Evolutionary conservation across 2,329 filamentous ascomycete species (phyloP).

Genomic region (Incumbomyces lentus): DNA sequence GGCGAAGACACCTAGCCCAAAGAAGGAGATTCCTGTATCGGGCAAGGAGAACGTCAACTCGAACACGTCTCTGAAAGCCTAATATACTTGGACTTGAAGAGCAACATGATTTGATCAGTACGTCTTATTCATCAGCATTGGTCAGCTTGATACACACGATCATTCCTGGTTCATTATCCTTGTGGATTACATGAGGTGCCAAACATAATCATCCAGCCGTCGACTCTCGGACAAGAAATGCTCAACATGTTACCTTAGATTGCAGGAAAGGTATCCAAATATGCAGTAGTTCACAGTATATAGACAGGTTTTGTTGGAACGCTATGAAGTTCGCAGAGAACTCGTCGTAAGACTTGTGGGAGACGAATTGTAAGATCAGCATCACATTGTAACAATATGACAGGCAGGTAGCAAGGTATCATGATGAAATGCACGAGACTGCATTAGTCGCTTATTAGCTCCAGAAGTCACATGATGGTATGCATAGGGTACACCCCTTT

Average conservation of each 20-base stretch:
- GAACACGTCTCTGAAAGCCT: conserved; percentile 22
- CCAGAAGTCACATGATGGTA: no score
- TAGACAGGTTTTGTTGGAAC: neutral
- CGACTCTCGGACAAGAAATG: neutral
- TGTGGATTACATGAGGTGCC: conserved; percentile 1
- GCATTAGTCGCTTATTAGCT: no score
- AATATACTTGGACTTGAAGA: conserved; percentile 8
- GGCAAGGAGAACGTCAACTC: conserved; percentile 29
- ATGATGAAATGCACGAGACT: no score
- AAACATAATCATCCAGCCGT: conserved; percentile 1
- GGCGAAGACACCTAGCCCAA: conserved; percentile 31
- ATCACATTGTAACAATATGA: neutral
- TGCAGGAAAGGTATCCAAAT: conserved; percentile 1
- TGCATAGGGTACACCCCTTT: no score
- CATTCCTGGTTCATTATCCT: conserved; percentile 1
- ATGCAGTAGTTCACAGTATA: neutral
- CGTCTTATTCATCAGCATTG: conserved; percentile 1
- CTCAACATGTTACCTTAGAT: neutral
- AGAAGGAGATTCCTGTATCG: conserved; percentile 31
- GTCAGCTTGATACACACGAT: conserved; percentile 5
- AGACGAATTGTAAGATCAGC: neutral
- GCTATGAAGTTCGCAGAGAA: no score
- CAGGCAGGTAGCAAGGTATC: neutral
- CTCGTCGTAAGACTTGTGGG: neutral
- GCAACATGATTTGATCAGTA: neutral